Percentiles rank a stretch among this genome's conserved stretches.
Evolutionary conservation across 306 rosid genomes (phyloP).

Genomic region (Vigna mungo): DNA sequence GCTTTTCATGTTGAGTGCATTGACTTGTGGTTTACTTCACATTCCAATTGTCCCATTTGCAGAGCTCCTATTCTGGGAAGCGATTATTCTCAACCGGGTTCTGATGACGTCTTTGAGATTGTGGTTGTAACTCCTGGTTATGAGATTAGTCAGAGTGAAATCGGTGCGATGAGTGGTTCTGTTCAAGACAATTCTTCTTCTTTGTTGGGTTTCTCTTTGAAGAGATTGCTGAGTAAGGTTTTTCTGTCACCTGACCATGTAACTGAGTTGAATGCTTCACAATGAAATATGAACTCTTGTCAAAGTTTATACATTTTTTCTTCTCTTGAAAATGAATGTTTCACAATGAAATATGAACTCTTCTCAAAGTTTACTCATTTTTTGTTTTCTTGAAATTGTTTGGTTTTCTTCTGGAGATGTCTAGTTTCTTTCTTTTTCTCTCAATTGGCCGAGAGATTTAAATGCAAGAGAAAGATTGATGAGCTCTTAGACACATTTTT

Average conservation of each 20-base stretch:
- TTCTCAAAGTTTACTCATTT: neutral
- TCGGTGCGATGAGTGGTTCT: neutral
- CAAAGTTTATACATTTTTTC: neutral
- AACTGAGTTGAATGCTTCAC: conserved; percentile 40
- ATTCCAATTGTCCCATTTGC: conserved; percentile 81
- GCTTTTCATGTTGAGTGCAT: conserved; percentile 84
- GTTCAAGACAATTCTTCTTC: conserved; percentile 57
- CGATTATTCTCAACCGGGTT: conserved; percentile 34
- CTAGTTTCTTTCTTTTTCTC: conserved; percentile 3
- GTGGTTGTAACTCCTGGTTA: conserved; percentile 52
- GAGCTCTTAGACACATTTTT: neutral
- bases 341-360: conserved; percentile 32
- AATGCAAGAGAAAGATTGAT: neutral
- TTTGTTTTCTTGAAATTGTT: conserved; percentile 5
- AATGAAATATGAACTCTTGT: conserved; percentile 19
- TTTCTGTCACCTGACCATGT: conserved; percentile 57
- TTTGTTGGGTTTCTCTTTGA: conserved; percentile 62
- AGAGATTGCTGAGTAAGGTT: conserved; percentile 74
- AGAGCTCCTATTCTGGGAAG: conserved; percentile 55
- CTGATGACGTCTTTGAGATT: conserved; percentile 44
- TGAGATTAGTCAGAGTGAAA: conserved; percentile 42
- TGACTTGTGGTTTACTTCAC: conserved; percentile 91
- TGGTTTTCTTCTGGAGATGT: conserved; percentile 4
- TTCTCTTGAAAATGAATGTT: conserved; percentile 23
- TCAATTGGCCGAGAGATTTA: neutral